These are phyloP conservation scores for Talaromyces borbonicus DNA, from an alignment of 495 filamentous ascomycete genomes.

Conservation along the genomic window DNA sequence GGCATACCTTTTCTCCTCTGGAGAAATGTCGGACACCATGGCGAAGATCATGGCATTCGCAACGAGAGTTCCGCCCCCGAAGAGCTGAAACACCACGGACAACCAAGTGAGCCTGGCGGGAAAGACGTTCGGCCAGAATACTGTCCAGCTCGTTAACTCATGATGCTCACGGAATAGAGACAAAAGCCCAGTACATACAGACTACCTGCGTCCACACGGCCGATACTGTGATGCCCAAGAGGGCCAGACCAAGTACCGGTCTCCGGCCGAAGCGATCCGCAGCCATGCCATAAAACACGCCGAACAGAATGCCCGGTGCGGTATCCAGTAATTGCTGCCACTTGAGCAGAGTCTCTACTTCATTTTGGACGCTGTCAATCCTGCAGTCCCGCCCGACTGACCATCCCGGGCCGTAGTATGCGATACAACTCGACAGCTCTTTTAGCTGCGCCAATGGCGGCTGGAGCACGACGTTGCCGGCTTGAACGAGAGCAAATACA, in stretches of 20 bases:
- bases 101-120: slow-evolving; percentile 27
- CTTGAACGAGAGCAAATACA: slow-evolving; percentile 5
- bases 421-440: background rate
- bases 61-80: slow-evolving; percentile 23
- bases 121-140: slow-evolving; percentile 4
- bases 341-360: slow-evolving; percentile 1
- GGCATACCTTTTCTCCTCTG: slow-evolving; percentile 23
- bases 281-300: slow-evolving; percentile 49
- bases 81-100: slow-evolving; percentile 16
- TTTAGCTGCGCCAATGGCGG: slow-evolving; percentile 5
- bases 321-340: slow-evolving; percentile 7
- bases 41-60: slow-evolving; percentile 16
- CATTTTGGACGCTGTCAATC: slow-evolving; percentile 2
- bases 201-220: slow-evolving; percentile 6
- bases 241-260: slow-evolving; percentile 52
- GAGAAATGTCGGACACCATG: slow-evolving; percentile 24
- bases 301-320: slow-evolving; percentile 5
- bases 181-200: slow-evolving; percentile 1
- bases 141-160: background rate
- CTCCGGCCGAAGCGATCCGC: slow-evolving; percentile 59
- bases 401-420: slow-evolving; percentile 1
- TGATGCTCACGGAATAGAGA: background rate
- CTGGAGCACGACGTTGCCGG: slow-evolving; percentile 4
- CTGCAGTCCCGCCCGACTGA: slow-evolving; percentile 6
- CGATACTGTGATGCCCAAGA: slow-evolving; percentile 46